Conservation (phyloP, 2,329 filamentous ascomycete species). For the Pseudocercospora vitis region DNA sequence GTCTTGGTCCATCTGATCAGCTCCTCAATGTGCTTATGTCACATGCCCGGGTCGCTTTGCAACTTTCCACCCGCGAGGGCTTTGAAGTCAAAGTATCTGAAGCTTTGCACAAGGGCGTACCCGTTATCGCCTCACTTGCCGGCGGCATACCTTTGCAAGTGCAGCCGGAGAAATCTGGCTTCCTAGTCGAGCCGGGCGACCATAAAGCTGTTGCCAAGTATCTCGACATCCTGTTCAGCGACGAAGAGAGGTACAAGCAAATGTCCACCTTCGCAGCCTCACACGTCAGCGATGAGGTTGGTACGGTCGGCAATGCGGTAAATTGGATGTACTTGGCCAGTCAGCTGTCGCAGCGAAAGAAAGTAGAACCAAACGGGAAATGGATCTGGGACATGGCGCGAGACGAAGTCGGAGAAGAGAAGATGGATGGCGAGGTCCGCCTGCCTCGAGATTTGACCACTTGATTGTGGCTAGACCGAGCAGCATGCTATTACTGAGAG, state of each 20-base stretch:
- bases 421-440: constrained; percentile 59
- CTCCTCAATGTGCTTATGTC: constrained; percentile 74
- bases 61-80: constrained; percentile 77
- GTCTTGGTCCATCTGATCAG: constrained; percentile 75
- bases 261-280: constrained; percentile 49
- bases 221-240: constrained; percentile 64
- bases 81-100: constrained; percentile 88
- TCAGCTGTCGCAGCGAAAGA: constrained; percentile 60
- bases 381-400: constrained; percentile 77
- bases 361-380: constrained; percentile 58
- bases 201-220: constrained; percentile 67
- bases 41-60: constrained; percentile 70
- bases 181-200: constrained; percentile 70
- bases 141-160: constrained; percentile 83
- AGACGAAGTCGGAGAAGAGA: constrained; percentile 61
- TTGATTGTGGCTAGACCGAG: too few species aligned
- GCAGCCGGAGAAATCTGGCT: constrained; percentile 69
- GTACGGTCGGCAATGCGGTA: constrained; percentile 75
- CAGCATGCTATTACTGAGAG: too few species aligned
- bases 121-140: constrained; percentile 71
- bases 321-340: constrained; percentile 76
- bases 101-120: constrained; percentile 75
- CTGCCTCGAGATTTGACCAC: constrained; percentile 50
- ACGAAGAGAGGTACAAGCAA: constrained; percentile 60
- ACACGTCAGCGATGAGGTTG: constrained; percentile 77